Conservation (phyloP, 2,329 filamentous ascomycete genomes). For the Aspergillus udagawae region DNA sequence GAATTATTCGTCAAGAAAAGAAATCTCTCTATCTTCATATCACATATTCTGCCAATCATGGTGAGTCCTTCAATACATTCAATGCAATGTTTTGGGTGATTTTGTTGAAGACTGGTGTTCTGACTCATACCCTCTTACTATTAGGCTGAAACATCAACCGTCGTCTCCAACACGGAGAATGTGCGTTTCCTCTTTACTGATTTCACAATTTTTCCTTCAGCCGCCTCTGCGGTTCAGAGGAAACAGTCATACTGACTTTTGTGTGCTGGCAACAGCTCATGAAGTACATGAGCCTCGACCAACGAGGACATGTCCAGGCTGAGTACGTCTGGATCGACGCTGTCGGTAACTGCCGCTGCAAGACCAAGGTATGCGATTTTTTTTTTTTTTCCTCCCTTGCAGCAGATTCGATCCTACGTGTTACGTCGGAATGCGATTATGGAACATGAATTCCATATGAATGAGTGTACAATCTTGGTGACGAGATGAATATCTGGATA, state of each 20-base stretch:
- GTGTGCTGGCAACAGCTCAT: slow-evolving; percentile 59
- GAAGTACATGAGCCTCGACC: slow-evolving; percentile 88
- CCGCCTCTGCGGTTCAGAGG: slow-evolving; percentile 25
- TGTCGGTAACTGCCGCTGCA: slow-evolving; percentile 78
- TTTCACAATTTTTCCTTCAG: slow-evolving; percentile 26
- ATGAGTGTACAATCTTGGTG: neutral
- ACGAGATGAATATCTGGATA: neutral
- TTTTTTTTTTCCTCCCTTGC: neutral
- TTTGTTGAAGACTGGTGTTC: slow-evolving; percentile 2
- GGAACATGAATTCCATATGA: neutral
- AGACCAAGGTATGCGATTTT: slow-evolving; percentile 76
- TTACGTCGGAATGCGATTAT: slow-evolving; percentile 3
- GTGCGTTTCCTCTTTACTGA: slow-evolving; percentile 35
- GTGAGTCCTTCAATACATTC: neutral
- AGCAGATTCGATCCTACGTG: neutral
- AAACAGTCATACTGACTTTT: slow-evolving; percentile 40
- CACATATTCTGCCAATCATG: slow-evolving; percentile 10
- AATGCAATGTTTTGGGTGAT: neutral
- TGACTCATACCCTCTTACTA: slow-evolving; percentile 31
- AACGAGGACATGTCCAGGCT: slow-evolving; percentile 83
- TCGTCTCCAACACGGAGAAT: slow-evolving; percentile 46
- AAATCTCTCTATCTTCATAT: neutral
- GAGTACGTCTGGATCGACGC: slow-evolving; percentile 98
- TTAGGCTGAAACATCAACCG: slow-evolving; percentile 38
- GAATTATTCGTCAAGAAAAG: neutral